Conservation (phyloP, 139 green algal species). For the Nannochloris sp. region DNA sequence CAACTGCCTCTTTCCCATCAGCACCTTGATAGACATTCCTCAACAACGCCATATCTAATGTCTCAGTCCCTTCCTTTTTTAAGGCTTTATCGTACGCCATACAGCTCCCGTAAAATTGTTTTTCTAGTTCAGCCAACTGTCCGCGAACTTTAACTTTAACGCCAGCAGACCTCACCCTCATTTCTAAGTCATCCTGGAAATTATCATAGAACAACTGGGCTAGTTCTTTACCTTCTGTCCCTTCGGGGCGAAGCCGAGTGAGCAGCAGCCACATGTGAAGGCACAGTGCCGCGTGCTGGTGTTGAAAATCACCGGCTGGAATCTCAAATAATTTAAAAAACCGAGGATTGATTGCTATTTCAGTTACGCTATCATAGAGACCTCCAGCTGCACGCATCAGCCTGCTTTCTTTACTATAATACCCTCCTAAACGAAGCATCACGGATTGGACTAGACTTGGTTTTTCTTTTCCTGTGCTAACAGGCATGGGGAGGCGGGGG, state of each 20-base stretch:
- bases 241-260: constrained; percentile 42
- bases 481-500: background rate
- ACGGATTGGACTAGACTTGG: constrained; percentile 3
- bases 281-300: constrained; percentile 34
- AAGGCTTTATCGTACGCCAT: constrained; percentile 47
- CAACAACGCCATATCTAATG: constrained; percentile 23
- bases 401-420: constrained; percentile 34
- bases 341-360: background rate
- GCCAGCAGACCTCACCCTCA: constrained; percentile 31
- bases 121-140: constrained; percentile 48
- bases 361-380: background rate
- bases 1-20: background rate
- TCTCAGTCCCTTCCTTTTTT: background rate
- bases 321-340: constrained; percentile 34
- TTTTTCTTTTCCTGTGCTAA: background rate
- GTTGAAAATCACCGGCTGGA: constrained; percentile 35
- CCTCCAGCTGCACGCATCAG: constrained; percentile 15
- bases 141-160: constrained; percentile 48
- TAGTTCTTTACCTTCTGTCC: constrained; percentile 33
- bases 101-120: constrained; percentile 52
- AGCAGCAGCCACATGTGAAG: constrained; percentile 63
- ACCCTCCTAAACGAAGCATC: constrained; percentile 34
- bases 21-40: constrained; percentile 43
- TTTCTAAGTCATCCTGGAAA: constrained; percentile 53
- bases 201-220: constrained; percentile 51